phyloP scores from a whole-genome alignment of 305 asterid genomes.

The Stenogyne calaminthoides region DNA sequence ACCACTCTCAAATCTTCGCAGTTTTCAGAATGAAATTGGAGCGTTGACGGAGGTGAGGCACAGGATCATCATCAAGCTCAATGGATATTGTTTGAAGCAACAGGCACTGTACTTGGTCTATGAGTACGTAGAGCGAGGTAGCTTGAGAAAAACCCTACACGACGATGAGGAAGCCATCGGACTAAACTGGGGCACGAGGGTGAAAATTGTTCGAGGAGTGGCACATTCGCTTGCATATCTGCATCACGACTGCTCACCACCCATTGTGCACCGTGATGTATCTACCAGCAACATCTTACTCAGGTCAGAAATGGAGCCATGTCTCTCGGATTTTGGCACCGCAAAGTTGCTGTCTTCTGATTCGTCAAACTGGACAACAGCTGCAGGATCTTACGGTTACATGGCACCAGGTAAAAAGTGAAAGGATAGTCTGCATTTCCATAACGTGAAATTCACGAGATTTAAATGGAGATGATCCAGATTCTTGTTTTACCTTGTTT shows the following conservation, averaged over 20 bases:
- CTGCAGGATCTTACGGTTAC: conserved; percentile 83
- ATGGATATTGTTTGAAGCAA: conserved; percentile 65
- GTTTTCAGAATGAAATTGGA: conserved; percentile 74
- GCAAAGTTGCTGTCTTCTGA: conserved; percentile 57
- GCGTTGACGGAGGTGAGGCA: conserved; percentile 75
- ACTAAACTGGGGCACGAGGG: conserved; percentile 58
- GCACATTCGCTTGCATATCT: conserved; percentile 89
- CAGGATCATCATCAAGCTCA: conserved; percentile 77
- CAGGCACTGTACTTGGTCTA: conserved; percentile 70
- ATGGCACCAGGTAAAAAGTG: conserved; percentile 45
- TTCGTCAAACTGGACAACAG: conserved; percentile 62
- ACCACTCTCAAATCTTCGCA: conserved; percentile 38
- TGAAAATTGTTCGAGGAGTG: conserved; percentile 64
- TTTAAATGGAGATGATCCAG: not conserved
- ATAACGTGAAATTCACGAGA: not conserved
- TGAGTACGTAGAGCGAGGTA: conserved; percentile 73
- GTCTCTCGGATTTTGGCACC: conserved; percentile 79
- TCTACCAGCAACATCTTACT: conserved; percentile 62
- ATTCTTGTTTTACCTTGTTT: not conserved
- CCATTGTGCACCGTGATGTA: conserved; percentile 77
- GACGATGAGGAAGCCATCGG: conserved; percentile 49
- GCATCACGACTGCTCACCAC: conserved; percentile 76
- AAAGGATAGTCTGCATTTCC: not conserved
- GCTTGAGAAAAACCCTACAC: conserved; percentile 52
- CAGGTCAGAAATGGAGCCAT: conserved; percentile 57